Evolutionary conservation across 2,329 filamentous ascomycete species (phyloP), one percentile per base, ranked within the genome.

Genomic region (Fusarium falciforme): DNA sequence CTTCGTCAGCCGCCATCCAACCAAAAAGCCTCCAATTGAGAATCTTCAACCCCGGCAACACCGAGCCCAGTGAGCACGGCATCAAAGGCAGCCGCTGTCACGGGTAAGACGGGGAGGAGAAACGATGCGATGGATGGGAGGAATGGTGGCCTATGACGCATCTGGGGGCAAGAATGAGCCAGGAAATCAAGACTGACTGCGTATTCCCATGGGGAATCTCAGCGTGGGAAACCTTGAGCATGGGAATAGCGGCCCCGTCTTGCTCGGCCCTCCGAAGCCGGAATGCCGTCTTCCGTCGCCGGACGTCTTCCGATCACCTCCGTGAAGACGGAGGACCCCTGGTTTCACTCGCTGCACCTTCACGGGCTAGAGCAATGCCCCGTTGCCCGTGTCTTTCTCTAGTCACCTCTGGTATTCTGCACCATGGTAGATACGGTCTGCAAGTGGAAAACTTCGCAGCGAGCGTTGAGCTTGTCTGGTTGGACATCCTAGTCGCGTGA

Each of bases 221-320:
- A 52, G 25, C 29, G 44, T 49, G 47, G 47, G 47, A 52, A 52
- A 31, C 47, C 17, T 31, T 52, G 27, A 11, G 25, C 36, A 66
- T 58, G 40, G 49, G 64, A 20, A 47, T 58, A 58, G 55, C 47
- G 31, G 22, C 36, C 55, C 60, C 66, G 42, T 33, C 20, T 70
- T 35, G 14, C 49, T 60, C 54, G 54, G 58, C n/a, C 58, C 60
- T 66, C 66, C 61, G 66, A 73, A 47, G 35, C 38, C 60, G 63
- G n/a, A 33, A 44, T 44, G 31, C 58, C 58, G 57, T 40, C 40
- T 33, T 20, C 57, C 57, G 36, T 33, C 57, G 47, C 38, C 58
- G 60, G 38, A 59, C 27, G 63, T 47, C 60, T 61, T 64, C 71
- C 59, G 67, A 73, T 67, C 71, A 61, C 59, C 40, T 61, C 42